Conservation (phyloP, 2,329 filamentous ascomycete species). For the Arthroderma sp. region DNA sequence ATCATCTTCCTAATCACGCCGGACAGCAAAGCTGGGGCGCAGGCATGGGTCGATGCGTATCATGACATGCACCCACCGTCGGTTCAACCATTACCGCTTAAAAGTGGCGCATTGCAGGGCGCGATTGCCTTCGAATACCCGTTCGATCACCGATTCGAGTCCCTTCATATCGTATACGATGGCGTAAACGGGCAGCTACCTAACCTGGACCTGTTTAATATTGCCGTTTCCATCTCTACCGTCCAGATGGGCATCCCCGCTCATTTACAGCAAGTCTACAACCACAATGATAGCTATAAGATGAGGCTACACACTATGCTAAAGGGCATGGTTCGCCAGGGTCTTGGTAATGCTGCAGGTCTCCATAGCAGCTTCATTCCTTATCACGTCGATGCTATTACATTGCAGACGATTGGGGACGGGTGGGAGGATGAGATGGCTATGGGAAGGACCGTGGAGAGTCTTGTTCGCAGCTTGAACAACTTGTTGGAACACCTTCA, state of each 20-base stretch:
- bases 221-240: slow-evolving; percentile 70
- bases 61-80: slow-evolving; percentile 68
- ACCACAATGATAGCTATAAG: slow-evolving; percentile 61
- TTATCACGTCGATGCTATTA: slow-evolving; percentile 94
- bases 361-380: slow-evolving; percentile 94
- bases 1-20: slow-evolving; percentile 84
- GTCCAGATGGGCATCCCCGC: slow-evolving; percentile 85
- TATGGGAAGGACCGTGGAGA: slow-evolving; percentile 77
- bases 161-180: slow-evolving; percentile 84
- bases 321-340: slow-evolving; percentile 84
- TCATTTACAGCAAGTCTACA: slow-evolving; percentile 73
- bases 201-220: slow-evolving; percentile 93
- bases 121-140: slow-evolving; percentile 90
- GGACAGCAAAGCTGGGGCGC: slow-evolving; percentile 78
- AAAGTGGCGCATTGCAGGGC: slow-evolving; percentile 85
- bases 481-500: slow-evolving; percentile 93
- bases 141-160: slow-evolving; percentile 69
- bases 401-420: slow-evolving; percentile 73
- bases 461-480: slow-evolving; percentile 83
- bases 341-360: slow-evolving; percentile 74
- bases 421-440: slow-evolving; percentile 98
- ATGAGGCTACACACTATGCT: slow-evolving; percentile 80
- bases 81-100: slow-evolving; percentile 67
- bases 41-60: slow-evolving; percentile 97
- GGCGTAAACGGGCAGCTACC: slow-evolving; percentile 91